Percentiles rank a stretch among this genome's conserved stretches.
phyloP scores from a whole-genome alignment of 2,329 filamentous ascomycete species.

The Remersonia thermophila region DNA sequence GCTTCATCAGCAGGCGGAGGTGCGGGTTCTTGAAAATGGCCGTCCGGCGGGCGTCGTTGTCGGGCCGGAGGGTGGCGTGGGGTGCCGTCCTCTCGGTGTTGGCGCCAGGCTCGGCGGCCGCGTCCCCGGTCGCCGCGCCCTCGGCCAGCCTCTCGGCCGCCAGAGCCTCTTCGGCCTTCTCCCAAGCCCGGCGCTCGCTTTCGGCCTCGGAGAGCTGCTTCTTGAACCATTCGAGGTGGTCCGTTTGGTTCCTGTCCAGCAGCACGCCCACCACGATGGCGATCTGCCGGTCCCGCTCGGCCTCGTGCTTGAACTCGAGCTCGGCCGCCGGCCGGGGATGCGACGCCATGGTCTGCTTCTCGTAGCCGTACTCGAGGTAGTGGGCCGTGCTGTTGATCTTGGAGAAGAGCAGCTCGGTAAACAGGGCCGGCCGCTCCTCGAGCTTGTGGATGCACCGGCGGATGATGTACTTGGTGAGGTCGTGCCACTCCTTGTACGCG shows the following conservation, averaged over 20 bases:
- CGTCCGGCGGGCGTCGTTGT: slow-evolving; percentile 52
- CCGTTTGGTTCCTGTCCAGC: slow-evolving; percentile 64
- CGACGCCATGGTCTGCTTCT: slow-evolving; percentile 57
- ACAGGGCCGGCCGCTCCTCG: slow-evolving; percentile 68
- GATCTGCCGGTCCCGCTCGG: slow-evolving; percentile 59
- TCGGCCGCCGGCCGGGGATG: slow-evolving; percentile 62
- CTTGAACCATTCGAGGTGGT: slow-evolving; percentile 74
- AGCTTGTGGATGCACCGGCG: slow-evolving; percentile 74
- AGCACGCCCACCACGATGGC: slow-evolving; percentile 69
- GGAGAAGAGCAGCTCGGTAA: slow-evolving; percentile 89
- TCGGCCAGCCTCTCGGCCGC: slow-evolving; percentile 3
- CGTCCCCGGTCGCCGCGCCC: slow-evolving; percentile 21
- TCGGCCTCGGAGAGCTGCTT: slow-evolving; percentile 54
- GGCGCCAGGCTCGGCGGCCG: slow-evolving; percentile 19
- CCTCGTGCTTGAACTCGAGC: slow-evolving; percentile 65
- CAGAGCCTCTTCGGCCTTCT: slow-evolving; percentile 53
- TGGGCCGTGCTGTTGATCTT: slow-evolving; percentile 74
- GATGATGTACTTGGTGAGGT: slow-evolving; percentile 73
- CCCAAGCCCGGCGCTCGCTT: slow-evolving; percentile 65
- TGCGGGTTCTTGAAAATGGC: slow-evolving; percentile 85
- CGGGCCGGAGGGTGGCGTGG: slow-evolving; percentile 44
- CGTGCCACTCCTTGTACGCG: slow-evolving; percentile 83
- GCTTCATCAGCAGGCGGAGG: slow-evolving; percentile 69
- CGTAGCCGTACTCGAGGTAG: slow-evolving; percentile 83
- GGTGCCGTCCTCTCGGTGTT: slow-evolving; percentile 30